Evolutionary conservation across 495 filamentous ascomycete species (phyloP), one percentile per base, ranked within the genome.

Genomic region (Letharia columbiana): DNA sequence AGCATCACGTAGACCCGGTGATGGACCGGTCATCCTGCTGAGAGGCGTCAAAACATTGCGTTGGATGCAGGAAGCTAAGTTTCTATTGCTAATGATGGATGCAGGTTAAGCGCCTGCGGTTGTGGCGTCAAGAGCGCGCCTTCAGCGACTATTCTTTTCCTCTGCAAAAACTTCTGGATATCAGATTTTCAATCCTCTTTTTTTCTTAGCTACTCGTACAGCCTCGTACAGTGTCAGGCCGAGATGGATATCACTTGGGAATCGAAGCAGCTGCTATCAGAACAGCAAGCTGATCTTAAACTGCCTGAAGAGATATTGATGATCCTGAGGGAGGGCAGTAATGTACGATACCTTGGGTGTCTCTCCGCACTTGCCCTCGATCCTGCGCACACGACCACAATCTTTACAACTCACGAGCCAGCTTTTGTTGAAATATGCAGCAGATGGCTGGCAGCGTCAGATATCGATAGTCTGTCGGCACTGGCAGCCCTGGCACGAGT

Each of bases 351-450:
- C 75, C 83, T 94, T 62, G 84, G 89, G 73, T 81, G 83, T 64
- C 78, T 96, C 72, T 82, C 89, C 63, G 75, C 77, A 65, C 82
- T 85, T 64, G 86, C 91, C 39, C 80, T 93, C 67, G 77, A 86
- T 67, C 79, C 89, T 58, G 73, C 78, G 62, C 78, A 82, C 67
- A 92, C 90, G 62, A 80, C 88, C 67, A 74, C 74, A 23, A 79
- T 96, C 71, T 92, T 92, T 71, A 77, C 79, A 66, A 78, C 85
- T 66, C 90, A 91, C 73, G 83, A 90, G 75, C 76, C 77, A 60
- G 74, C 91, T 59, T 88, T 93, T 70, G 84, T 90, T 67, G 91
- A 97, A 73, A 75, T 91, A 57, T 91, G 88, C 75, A 86, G 90
- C 67, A 79, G 86, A 78, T 94, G 91, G 89, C 75, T 89, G 50